phyloP scores from a whole-genome alignment of 148 eudicot species.

The Selenicereus undatus region DNA sequence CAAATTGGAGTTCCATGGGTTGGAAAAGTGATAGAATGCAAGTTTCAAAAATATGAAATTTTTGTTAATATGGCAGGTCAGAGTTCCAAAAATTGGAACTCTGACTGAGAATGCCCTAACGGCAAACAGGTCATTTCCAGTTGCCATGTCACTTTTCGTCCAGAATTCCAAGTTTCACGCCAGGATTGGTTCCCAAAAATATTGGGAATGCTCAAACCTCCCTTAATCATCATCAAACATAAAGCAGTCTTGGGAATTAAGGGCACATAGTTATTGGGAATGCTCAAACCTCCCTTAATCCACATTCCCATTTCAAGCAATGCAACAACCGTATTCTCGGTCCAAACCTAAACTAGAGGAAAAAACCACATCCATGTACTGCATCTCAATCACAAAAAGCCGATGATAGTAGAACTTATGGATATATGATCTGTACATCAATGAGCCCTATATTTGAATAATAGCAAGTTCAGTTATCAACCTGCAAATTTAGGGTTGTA shows the following conservation, averaged over 20 bases:
- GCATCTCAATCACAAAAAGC: not conserved
- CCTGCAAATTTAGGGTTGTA: not conserved
- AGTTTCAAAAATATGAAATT: no score
- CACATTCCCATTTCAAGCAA: not conserved
- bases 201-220: not conserved
- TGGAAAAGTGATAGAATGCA: no score
- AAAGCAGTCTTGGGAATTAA: no score
- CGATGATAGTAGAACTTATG: not conserved
- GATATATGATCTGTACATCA: not conserved
- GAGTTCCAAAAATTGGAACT: no score
- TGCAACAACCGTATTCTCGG: not conserved
- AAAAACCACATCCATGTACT: not conserved
- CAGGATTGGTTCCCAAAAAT: no score
- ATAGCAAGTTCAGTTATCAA: not conserved
- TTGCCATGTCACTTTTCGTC: no score
- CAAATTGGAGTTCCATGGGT: no score
- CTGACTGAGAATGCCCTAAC: no score
- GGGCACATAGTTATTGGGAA: not conserved
- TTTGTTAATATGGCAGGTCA: no score
- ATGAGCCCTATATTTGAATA: not conserved
- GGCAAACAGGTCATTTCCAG: no score
- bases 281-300: not conserved
- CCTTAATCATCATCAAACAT: not conserved
- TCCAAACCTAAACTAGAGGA: no score
- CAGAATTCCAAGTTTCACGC: no score